Percentiles rank a stretch among this genome's conserved stretches.
These are phyloP conservation scores for Ceratobasidium sp. DNA, from an alignment of 1,284 basidiomycete genomes.

Conservation along the genomic window DNA sequence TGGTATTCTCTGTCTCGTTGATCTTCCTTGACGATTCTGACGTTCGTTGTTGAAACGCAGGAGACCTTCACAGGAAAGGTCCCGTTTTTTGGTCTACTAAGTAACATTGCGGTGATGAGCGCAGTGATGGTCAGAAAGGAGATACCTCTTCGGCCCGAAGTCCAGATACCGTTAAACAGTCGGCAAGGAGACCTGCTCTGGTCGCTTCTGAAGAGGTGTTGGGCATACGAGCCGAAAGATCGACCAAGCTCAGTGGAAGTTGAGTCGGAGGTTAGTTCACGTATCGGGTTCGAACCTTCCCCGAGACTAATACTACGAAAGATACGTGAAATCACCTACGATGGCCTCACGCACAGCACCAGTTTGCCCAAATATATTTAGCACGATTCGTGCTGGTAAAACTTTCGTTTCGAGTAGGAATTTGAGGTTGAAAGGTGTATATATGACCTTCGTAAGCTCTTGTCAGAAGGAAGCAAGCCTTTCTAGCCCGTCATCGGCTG, in stretches of 20 bases:
- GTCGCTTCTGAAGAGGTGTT: constrained; percentile 16
- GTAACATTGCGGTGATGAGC: not conserved
- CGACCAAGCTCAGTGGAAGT: not conserved
- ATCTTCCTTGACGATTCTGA: not conserved
- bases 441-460: too few relatives aligned
- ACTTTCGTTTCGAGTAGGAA: too few relatives aligned
- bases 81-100: not conserved
- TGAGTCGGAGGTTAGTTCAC: too few relatives aligned
- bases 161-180: not conserved
- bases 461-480: too few relatives aligned
- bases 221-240: constrained; percentile 17
- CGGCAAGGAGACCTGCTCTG: constrained; percentile 9
- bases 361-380: too few relatives aligned
- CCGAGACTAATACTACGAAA: too few relatives aligned
- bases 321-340: too few relatives aligned
- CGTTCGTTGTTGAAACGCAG: not conserved
- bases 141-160: constrained; percentile 9
- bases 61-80: not conserved
- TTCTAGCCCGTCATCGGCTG: too few relatives aligned
- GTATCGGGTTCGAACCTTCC: too few relatives aligned
- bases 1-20: not conserved
- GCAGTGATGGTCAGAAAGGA: not conserved
- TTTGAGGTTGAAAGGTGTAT: too few relatives aligned
- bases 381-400: too few relatives aligned
- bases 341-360: too few relatives aligned